Evolutionary conservation across 495 filamentous ascomycete genomes (phyloP), one percentile per base, ranked within the genome.

Genomic region (Aspergillus incahuasiensis): DNA sequence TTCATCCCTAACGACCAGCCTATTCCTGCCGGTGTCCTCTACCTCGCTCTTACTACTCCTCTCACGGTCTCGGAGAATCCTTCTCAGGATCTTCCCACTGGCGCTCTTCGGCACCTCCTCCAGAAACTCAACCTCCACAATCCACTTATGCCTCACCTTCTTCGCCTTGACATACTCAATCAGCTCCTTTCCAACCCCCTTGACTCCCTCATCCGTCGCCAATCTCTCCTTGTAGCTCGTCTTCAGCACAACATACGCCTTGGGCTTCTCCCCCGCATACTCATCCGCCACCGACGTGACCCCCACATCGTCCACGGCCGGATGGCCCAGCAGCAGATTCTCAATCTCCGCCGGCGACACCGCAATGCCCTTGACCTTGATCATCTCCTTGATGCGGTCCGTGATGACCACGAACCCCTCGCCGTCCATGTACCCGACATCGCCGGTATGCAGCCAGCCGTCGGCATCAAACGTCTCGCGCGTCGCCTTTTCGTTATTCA

Each of bases 311-410:
- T 83, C 80, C 0, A 87, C 77, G n/a, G 72, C 73, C 1, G 61
- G 49, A 57, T 86, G 79, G 0, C 81, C 80, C 4, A 86, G 73
- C 7, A 87, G 59, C 18, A 83, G 65, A 53, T 85, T 85, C 61
- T 89, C 86, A 1, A 89, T 68, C 66, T 88, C 87, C 0, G 85
- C 86, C 0, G 86, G 86, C 43, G 84, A 86, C 28, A 90, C 85
- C 19, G 78, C 82, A 55, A 86, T 83, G 4, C 85, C 86, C 57
- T 87, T 86, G 19, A 89, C 86, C 64, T 89, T 89, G 65, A 89
- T 88, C 74, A 89, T 78, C 69, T 89, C 86, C 73, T 90, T 90
- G 48, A 88, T 79, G 0, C 87, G 73, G 55, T 90, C 86, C 6
- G 78, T 80, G 52, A 90, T 87, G 4, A 77, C 72, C 18, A 89